Evolutionary conservation across 768 basidiomycete genomes (phyloP).

Genomic region (Lanmaoa pseudosensibilis): DNA sequence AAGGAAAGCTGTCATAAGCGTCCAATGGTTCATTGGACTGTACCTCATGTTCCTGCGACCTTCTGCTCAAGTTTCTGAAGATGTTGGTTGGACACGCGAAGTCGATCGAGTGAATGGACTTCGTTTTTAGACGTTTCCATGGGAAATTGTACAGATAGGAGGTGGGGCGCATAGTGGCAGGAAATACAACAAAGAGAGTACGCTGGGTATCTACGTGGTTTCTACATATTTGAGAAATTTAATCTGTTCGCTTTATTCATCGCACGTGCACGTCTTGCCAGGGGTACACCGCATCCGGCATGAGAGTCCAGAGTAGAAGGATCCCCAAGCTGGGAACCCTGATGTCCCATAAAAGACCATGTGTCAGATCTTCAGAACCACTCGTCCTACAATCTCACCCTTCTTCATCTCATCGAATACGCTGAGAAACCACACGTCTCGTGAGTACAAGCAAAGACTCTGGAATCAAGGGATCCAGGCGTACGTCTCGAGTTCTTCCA

Average conservation of each 20-base stretch:
- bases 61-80: neutral
- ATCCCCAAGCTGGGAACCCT: too few relatives aligned
- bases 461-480: neutral
- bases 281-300: neutral
- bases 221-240: neutral
- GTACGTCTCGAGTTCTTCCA: slow-evolving; percentile 33
- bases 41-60: too few relatives aligned
- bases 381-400: slow-evolving; percentile 19
- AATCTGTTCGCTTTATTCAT: neutral
- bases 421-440: neutral
- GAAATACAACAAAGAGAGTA: neutral
- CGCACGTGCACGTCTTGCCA: neutral
- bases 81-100: neutral
- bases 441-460: neutral
- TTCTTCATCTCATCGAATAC: slow-evolving; percentile 21
- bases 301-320: neutral
- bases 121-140: neutral
- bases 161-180: neutral
- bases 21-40: neutral
- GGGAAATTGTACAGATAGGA: neutral
- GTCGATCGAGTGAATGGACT: neutral
- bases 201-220: neutral
- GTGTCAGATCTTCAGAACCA: slow-evolving; percentile 22
- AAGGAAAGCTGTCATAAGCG: slow-evolving; percentile 9
- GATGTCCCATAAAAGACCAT: neutral